These are phyloP conservation scores for Penicillium sp. DNA, from an alignment of 2,329 filamentous ascomycete genomes.

Conservation along the genomic window DNA sequence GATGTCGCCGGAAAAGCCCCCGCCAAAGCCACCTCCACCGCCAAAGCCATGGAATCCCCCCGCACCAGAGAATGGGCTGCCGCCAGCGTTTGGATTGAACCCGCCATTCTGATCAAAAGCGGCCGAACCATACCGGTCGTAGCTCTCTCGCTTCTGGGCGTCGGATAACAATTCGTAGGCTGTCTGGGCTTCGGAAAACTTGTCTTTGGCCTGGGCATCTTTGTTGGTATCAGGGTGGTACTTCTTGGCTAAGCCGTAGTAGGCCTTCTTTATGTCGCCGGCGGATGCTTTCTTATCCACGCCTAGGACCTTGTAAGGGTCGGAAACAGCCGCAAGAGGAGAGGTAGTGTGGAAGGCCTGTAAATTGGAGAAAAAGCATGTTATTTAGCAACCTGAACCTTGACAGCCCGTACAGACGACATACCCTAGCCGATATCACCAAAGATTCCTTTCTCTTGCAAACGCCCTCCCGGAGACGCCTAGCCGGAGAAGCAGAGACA, in stretches of 20 bases:
- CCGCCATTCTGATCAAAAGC: slow-evolving; percentile 66
- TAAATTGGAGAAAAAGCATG: neutral
- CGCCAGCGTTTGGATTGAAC: slow-evolving; percentile 71
- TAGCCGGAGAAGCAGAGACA: slow-evolving; percentile 26
- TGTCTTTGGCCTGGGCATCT: slow-evolving; percentile 87
- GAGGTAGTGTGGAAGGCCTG: slow-evolving; percentile 47
- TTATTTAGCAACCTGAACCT: neutral
- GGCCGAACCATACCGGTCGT: slow-evolving; percentile 85
- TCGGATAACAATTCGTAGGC: slow-evolving; percentile 95
- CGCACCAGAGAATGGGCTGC: slow-evolving; percentile 57
- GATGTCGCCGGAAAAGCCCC: slow-evolving; percentile 73
- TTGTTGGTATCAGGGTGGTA: slow-evolving; percentile 99
- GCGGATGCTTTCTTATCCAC: slow-evolving; percentile 78
- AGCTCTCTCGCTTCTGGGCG: slow-evolving; percentile 87
- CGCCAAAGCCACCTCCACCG: slow-evolving; percentile 50
- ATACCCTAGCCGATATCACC: slow-evolving; percentile 35
- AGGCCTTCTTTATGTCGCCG: slow-evolving; percentile 94
- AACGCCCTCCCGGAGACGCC: slow-evolving; percentile 29
- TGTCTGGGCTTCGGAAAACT: slow-evolving; percentile 86
- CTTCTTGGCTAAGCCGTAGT: slow-evolving; percentile 96
- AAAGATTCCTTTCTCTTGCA: slow-evolving; percentile 27
- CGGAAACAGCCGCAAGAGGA: slow-evolving; percentile 68
- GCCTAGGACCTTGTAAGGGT: slow-evolving; percentile 86
- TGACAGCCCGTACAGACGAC: slow-evolving; percentile 11
- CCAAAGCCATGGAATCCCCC: slow-evolving; percentile 61